A percentile compares a stretch with the other conserved stretches of the same genome.
Conservation (phyloP, 1,139 yeast species). For the Suhomyces wounanorum region DNA sequence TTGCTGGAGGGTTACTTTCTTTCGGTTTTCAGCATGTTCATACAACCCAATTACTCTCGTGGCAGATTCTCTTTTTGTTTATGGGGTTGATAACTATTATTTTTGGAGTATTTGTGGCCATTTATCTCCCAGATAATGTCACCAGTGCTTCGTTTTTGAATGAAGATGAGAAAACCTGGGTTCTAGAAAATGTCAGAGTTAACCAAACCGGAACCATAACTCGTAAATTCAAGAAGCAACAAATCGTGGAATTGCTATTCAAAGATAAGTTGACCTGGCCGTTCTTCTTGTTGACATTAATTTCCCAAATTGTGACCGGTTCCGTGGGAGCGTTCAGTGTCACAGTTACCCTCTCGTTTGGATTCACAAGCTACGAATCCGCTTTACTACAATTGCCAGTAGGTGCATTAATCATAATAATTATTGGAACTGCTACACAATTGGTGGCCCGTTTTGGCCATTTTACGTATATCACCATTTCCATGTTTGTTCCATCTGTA, state of each 20-base stretch:
- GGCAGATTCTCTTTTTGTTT: conserved; percentile 43
- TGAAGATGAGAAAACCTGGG: conserved; percentile 36
- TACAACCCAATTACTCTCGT: conserved; percentile 27
- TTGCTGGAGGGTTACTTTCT: conserved; percentile 43
- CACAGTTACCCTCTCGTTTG: conserved; percentile 40
- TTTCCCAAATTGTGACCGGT: conserved; percentile 44
- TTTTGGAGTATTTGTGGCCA: conserved; percentile 31
- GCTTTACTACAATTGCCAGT: conserved; percentile 46
- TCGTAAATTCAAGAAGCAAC: conserved; percentile 27
- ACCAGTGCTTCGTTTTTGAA: conserved; percentile 39
- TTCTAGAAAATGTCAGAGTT: conserved; percentile 18
- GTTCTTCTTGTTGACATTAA: conserved; percentile 34
- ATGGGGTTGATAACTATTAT: conserved; percentile 39
- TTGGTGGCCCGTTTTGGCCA: conserved; percentile 30
- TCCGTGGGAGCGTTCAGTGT: conserved; percentile 44
- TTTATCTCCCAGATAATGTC: conserved; percentile 44
- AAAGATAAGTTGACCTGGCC: conserved; percentile 42
- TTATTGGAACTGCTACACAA: conserved; percentile 35
- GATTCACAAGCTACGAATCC: conserved; percentile 33
- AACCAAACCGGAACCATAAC: conserved; percentile 33
- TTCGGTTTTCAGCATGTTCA: conserved; percentile 45
- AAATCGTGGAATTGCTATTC: conserved; percentile 34
- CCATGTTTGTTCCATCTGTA: conserved; percentile 39
- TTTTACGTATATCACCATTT: conserved; percentile 27
- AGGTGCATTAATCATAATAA: conserved; percentile 38